phyloP scores from a whole-genome alignment of 208 protist species.

The Trypanosoma brucei region DNA sequence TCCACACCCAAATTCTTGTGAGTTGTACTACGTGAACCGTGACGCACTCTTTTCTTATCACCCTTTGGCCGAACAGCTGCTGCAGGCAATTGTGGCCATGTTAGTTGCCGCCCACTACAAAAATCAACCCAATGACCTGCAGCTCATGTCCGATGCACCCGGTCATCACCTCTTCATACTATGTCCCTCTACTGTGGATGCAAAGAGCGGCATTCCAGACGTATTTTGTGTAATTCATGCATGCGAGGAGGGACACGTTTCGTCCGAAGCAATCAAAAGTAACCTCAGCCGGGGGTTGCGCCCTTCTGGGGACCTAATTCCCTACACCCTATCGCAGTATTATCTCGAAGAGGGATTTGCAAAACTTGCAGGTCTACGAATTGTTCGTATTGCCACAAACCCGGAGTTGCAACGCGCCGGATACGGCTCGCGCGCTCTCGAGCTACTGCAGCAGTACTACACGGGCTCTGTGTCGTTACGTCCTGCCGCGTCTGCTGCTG shows the following conservation, averaged over 20 bases:
- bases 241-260: conserved; percentile 95
- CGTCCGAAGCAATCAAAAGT: conserved; percentile 75
- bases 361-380: conserved; percentile 92
- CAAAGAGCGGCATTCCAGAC: conserved; percentile 85
- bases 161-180: conserved; percentile 98
- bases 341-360: conserved; percentile 95
- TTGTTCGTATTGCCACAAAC: conserved; percentile 99
- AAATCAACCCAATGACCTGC: conserved; percentile 99
- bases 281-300: conserved; percentile 88
- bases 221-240: conserved; percentile 98
- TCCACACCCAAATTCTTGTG: conserved; percentile 94
- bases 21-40: conserved; percentile 97
- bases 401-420: conserved; percentile 95
- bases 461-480: conserved; percentile 76
- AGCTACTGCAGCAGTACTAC: conserved; percentile 94
- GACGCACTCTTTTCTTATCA: conserved; percentile 99
- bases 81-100: conserved; percentile 95
- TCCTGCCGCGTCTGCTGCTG: conserved; percentile 13
- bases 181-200: conserved; percentile 65
- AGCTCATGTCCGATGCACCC: conserved; percentile 98
- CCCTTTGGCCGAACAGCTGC: conserved; percentile 86
- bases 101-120: conserved; percentile 98
- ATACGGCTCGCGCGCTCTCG: conserved; percentile 95
- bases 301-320: conserved; percentile 98
- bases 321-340: conserved; percentile 98